Percentiles rank a stretch among this genome's conserved stretches.
These are phyloP conservation scores for Saccharomycopsis guyanensis DNA, from an alignment of 805 yeast genomes.

Conservation along the genomic window DNA sequence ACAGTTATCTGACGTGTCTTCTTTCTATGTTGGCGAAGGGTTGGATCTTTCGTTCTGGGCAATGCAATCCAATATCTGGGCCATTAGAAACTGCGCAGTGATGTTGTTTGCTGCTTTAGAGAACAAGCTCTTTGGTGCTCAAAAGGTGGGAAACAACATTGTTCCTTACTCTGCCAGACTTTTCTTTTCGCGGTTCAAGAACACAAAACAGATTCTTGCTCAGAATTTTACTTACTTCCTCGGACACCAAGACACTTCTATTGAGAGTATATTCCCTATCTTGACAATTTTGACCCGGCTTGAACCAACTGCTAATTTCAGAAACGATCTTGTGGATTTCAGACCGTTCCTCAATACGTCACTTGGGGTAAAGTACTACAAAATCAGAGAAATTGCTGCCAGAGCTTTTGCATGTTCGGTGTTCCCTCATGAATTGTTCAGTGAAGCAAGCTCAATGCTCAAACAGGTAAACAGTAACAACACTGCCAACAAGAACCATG, in stretches of 20 bases:
- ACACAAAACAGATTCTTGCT: conserved; percentile 44
- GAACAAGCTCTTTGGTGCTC: conserved; percentile 62
- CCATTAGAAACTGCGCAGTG: conserved; percentile 83
- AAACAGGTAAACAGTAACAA: conserved; percentile 21
- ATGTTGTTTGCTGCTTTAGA: conserved; percentile 87
- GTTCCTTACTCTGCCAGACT: conserved; percentile 42
- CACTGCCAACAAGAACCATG: conserved; percentile 46
- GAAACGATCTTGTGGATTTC: conserved; percentile 44
- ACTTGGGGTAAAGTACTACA: conserved; percentile 59
- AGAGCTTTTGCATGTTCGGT: conserved; percentile 51
- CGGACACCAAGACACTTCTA: conserved; percentile 23
- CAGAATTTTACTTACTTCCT: conserved; percentile 32
- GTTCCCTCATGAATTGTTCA: conserved; percentile 24
- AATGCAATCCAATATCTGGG: conserved; percentile 69
- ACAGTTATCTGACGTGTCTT: conserved; percentile 45
- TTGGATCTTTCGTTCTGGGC: conserved; percentile 52
- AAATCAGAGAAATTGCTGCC: conserved; percentile 82
- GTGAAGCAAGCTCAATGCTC: conserved; percentile 26
- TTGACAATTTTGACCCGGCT: conserved; percentile 64
- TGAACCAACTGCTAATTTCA: conserved; percentile 50
- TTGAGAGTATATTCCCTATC: conserved; percentile 68
- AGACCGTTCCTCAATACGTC: conserved; percentile 39
- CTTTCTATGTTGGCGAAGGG: conserved; percentile 47
- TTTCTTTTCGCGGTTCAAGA: conserved; percentile 61
- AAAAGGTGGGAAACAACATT: conserved; percentile 32